Evolutionary conservation across 1,284 basidiomycete species (phyloP), one percentile per base, ranked within the genome.

Genomic region (Caloboletus firmus): DNA sequence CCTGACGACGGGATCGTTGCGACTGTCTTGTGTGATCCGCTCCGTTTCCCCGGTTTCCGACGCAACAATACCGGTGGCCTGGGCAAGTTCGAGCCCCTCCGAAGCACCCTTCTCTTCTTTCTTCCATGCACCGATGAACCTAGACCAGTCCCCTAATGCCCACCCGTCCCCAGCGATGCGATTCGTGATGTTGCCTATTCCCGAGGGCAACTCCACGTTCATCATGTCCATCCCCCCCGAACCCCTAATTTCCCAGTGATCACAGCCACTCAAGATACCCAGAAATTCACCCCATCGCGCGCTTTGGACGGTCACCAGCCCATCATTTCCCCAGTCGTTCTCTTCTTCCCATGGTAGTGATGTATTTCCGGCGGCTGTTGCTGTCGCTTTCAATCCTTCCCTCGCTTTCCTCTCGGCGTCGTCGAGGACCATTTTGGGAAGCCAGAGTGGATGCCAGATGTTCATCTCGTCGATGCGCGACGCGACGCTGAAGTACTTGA

Each of bases 211-310:
- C 58, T 87, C 85, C 0, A 86, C 76, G 39, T 79, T 80, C 51
- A 85, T 75, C 50, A 85, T 75, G 49, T 87, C 85, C 59, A 85
- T 74, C 4, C 89, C 86, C 18, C 83, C 68, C 3, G 87, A 87
- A 0, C 97, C 97, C 53, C 97, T 77, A 64, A 98, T 80, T 65
- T 97, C 92, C 97, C 97, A 99, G 69, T 99, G 97, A 75, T 99
- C 95, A 62, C 87, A 91, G 3, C 87, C 89, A 59, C 97, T 91
- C 67, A 99, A 79, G 20, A 87, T 84, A 5, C 96, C 96, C 17
- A 99, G 74, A 72, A 94, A 96, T 66, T 95, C 91, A 24, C 95
- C 95, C 94, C 94, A 97, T 62, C 85, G 85, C 15, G 95, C 92
- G 61, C 88, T 91, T 59, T 89, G 84, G 15, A 99, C 81, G 12